phyloP scores from a whole-genome alignment of 768 basidiomycete genomes.

The Trametopsis cervina region DNA sequence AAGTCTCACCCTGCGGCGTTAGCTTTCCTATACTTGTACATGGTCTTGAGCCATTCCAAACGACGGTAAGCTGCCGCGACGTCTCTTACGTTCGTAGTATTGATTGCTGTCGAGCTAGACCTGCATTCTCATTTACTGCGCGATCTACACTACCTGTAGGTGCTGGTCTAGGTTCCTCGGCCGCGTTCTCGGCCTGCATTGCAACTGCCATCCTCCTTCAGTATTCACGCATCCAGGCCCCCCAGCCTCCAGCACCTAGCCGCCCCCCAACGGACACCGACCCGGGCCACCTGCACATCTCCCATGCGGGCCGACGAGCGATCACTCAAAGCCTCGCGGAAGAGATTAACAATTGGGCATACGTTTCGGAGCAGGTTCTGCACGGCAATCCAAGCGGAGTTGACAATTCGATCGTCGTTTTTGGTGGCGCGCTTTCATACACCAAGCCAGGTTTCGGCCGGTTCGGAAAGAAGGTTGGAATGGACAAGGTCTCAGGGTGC shows the following conservation, averaged over 20 bases:
- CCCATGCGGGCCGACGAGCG: slow-evolving; percentile 59
- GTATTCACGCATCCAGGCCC: slow-evolving; percentile 57
- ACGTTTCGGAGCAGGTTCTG: slow-evolving; percentile 90
- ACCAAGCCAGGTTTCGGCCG: slow-evolving; percentile 61
- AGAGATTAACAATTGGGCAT: slow-evolving; percentile 88
- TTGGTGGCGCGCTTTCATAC: slow-evolving; percentile 90
- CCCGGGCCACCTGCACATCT: slow-evolving; percentile 51
- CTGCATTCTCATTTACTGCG: slow-evolving; percentile 70
- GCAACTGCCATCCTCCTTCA: slow-evolving; percentile 76
- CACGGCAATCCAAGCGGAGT: slow-evolving; percentile 98
- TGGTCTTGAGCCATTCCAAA: slow-evolving; percentile 50
- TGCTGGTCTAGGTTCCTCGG: slow-evolving; percentile 95
- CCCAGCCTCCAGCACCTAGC: slow-evolving; percentile 42
- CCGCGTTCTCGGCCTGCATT: slow-evolving; percentile 87
- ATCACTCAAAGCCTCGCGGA: slow-evolving; percentile 62
- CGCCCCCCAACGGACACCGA: slow-evolving; percentile 24
- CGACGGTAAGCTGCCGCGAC: not conserved
- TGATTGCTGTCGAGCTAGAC: slow-evolving; percentile 34
- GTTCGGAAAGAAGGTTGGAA: slow-evolving; percentile 67
- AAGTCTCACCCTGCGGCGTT: slow-evolving; percentile 44
- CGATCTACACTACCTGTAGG: slow-evolving; percentile 90
- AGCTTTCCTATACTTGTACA: slow-evolving; percentile 91
- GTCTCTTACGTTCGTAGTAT: not conserved
- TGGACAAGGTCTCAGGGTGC: slow-evolving; percentile 83
- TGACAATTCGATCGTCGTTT: slow-evolving; percentile 90